Evolutionary conservation across 495 filamentous ascomycete genomes (phyloP), one percentile per base, ranked within the genome.

Genomic region (Annulohypoxylon bovei): DNA sequence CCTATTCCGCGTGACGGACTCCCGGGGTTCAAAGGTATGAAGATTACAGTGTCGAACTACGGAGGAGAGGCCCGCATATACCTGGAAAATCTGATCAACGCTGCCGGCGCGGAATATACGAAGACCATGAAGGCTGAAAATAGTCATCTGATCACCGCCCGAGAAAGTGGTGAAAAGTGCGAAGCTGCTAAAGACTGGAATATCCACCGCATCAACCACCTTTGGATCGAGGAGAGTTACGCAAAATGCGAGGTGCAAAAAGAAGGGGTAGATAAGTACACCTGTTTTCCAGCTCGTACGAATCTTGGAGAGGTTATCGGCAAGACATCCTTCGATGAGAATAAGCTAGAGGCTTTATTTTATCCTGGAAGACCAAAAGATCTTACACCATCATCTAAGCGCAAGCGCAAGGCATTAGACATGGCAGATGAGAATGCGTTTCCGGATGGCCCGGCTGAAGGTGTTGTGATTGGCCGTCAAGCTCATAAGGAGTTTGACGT

Each of bases 151-250:
- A 93, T 99, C 66, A 97, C 95, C 4, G 95, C 95, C 4, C 91
- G 97, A 70, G 87, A 88, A 32, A 84, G 85, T 55, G 93, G 93
- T 72, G 95, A 98, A 75, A 99, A 99, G 78, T 97, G 90, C 73
- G 88, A 88, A 5, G 95, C 95, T 0, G 95, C 95, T 0, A 87
- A 85, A 70, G 96, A 98, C 77, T 99, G 95, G 95, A 90, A 90
- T 32, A 89, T 98, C 28, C 79, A 95, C 44, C 90, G 96, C 67
- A 84, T 96, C 60, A 99, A 99, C 76, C 95, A 98, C 73, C 83
- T 99, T 1, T 99, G 95, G 95, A 86, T 99, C 47, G 95, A 99
- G 76, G 96, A 99, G 70, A 94, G 93, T 78, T 99, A 98, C 76
- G 92, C 94, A 5, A 91, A 89, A 74, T 97, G 93, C 84, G 82